Conservation (phyloP, 225 moss, liverwort and hornwort genomes). For the Thuidium tamariscinum region DNA sequence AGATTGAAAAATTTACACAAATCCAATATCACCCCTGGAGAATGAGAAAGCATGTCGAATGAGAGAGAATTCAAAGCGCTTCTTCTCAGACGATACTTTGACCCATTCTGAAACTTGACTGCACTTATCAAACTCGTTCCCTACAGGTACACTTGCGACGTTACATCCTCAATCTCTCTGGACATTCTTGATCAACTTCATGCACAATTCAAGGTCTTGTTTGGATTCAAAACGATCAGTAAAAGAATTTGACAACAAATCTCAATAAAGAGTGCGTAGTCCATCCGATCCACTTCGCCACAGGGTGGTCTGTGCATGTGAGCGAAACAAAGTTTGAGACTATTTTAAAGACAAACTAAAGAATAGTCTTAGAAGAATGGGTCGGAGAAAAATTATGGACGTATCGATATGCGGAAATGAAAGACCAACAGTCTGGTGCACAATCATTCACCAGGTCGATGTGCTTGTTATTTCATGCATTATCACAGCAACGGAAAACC, state of each 20-base stretch:
- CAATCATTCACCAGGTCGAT: too few relatives aligned
- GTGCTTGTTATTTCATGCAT: too few relatives aligned
- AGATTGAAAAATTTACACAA: neutral
- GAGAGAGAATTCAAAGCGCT: neutral
- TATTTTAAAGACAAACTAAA: neutral
- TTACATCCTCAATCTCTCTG: neutral
- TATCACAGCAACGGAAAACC: too few relatives aligned
- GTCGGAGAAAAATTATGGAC: too few relatives aligned
- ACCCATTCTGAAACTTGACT: neutral
- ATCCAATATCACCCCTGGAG: neutral
- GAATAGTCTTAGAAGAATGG: too few relatives aligned
- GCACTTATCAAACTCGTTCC: neutral
- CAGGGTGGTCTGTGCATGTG: neutral
- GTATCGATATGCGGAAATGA: too few relatives aligned
- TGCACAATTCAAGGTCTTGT: neutral
- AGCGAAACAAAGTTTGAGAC: neutral
- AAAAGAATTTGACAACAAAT: neutral
- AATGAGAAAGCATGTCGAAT: neutral
- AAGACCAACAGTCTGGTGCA: too few relatives aligned
- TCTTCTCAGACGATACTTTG: neutral
- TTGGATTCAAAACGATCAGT: neutral
- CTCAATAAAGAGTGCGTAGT: too few relatives aligned
- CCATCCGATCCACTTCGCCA: neutral
- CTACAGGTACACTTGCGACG: neutral
- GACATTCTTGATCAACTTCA: neutral